phyloP scores from a whole-genome alignment of 441 rosid species.

The Populus tomentosa region DNA sequence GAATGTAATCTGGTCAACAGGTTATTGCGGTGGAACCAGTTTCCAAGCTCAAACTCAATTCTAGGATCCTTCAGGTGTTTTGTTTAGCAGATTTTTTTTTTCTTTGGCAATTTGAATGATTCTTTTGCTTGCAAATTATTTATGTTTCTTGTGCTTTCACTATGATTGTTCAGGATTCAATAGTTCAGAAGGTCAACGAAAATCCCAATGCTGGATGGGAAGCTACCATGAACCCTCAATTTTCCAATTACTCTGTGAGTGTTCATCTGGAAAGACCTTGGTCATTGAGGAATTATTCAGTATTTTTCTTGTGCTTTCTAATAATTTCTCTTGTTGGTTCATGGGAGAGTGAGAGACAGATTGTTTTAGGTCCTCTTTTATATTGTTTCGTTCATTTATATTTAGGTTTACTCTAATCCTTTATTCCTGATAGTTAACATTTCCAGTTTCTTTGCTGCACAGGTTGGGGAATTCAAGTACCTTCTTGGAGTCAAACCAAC shows the following conservation, averaged over 20 bases:
- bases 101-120: neutral
- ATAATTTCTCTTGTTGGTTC: neutral
- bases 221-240: slow-evolving; percentile 64
- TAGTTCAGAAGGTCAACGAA: slow-evolving; percentile 59
- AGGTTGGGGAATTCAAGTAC: slow-evolving; percentile 79
- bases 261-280: slow-evolving; percentile 8
- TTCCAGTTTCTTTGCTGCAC: slow-evolving; percentile 18
- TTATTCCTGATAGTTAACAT: neutral
- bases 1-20: slow-evolving; percentile 26
- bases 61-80: slow-evolving; percentile 67
- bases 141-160: slow-evolving; percentile 12
- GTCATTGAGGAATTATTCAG: neutral
- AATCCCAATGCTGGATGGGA: slow-evolving; percentile 86
- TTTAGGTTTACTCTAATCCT: neutral
- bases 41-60: slow-evolving; percentile 54
- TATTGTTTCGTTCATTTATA: neutral
- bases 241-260: slow-evolving; percentile 70
- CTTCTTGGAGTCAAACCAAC: slow-evolving; percentile 77
- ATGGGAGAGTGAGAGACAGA: neutral
- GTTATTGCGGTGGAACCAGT: slow-evolving; percentile 32
- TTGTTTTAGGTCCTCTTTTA: neutral
- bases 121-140: neutral
- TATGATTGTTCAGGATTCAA: slow-evolving; percentile 50
- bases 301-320: too few relatives aligned
- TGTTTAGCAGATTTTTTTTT: neutral